Conservation (phyloP, 148 eudicot species). For the Fagopyrum esculentum region DNA sequence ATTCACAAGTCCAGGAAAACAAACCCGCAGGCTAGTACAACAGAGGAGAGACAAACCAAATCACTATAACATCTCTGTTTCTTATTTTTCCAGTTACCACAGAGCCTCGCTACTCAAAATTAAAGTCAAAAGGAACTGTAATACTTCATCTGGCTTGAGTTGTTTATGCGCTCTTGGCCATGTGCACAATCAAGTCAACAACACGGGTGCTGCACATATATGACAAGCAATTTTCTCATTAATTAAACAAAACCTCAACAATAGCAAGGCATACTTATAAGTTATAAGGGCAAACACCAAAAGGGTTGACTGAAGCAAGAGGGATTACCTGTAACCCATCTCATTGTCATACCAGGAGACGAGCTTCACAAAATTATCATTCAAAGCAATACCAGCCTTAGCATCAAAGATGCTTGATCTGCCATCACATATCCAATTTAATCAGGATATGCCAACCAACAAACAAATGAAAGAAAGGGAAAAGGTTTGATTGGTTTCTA, state of each 20-base stretch:
- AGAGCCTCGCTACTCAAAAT: slow-evolving; percentile 12
- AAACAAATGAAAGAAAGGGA: neutral
- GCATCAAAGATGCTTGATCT: slow-evolving; percentile 98
- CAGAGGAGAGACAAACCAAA: neutral
- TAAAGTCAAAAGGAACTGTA: slow-evolving; percentile 1
- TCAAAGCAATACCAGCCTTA: slow-evolving; percentile 89
- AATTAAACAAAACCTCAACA: neutral
- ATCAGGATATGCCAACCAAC: neutral
- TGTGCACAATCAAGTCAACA: slow-evolving; percentile 66
- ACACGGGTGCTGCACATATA: slow-evolving; percentile 56
- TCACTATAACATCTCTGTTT: slow-evolving; percentile 5
- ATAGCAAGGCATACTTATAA: neutral
- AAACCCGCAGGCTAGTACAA: neutral
- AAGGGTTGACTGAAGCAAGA: neutral
- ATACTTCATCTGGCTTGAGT: neutral
- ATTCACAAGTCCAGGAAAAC: neutral
- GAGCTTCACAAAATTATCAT: slow-evolving; percentile 54
- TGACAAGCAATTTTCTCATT: neutral
- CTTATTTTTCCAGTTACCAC: neutral
- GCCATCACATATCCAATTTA: neutral
- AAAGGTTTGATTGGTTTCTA: neutral
- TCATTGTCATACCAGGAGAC: slow-evolving; percentile 96
- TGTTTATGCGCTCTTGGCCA: slow-evolving; percentile 25
- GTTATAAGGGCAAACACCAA: too few species aligned
- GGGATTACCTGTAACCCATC: slow-evolving; percentile 82